These are phyloP conservation scores for Echinosophora koreensis DNA, from an alignment of 306 rosid genomes.

Conservation along the genomic window DNA sequence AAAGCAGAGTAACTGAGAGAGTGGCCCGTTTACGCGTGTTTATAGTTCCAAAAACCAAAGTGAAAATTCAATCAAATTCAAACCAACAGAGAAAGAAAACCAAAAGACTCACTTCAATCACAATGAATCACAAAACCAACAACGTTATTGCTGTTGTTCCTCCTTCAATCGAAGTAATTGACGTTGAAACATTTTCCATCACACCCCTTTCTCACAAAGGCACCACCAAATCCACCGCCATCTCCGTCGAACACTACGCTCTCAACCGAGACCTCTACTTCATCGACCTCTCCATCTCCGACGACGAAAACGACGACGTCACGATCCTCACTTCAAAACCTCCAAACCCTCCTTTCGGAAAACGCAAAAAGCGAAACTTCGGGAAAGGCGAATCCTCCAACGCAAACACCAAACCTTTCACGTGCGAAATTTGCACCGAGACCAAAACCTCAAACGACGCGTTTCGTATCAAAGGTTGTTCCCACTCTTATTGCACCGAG, in stretches of 20 bases:
- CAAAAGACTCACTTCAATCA: too few relatives aligned
- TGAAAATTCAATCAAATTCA: too few relatives aligned
- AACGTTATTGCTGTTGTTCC: too few relatives aligned
- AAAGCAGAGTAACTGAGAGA: too few relatives aligned
- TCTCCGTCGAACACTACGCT: neutral
- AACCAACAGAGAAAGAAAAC: too few relatives aligned
- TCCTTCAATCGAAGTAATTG: neutral
- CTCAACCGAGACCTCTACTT: neutral
- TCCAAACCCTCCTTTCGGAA: neutral
- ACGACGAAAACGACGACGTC: slow-evolving; percentile 41
- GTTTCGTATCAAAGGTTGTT: slow-evolving; percentile 43
- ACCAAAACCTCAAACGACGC: slow-evolving; percentile 30
- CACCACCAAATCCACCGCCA: neutral
- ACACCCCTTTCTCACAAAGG: neutral
- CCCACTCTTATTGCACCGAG: slow-evolving; percentile 41
- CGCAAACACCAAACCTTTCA: neutral
- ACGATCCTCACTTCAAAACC: slow-evolving; percentile 46
- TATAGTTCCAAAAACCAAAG: too few relatives aligned
- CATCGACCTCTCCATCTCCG: slow-evolving; percentile 46
- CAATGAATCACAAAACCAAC: neutral
- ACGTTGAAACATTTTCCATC: neutral
- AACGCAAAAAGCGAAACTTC: neutral
- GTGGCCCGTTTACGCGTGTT: too few relatives aligned
- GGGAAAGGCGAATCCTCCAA: slow-evolving; percentile 38
- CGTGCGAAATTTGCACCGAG: slow-evolving; percentile 56